Evolutionary conservation across 2,329 filamentous ascomycete species (phyloP).

Genomic region (Trichoderma atroviride): DNA sequence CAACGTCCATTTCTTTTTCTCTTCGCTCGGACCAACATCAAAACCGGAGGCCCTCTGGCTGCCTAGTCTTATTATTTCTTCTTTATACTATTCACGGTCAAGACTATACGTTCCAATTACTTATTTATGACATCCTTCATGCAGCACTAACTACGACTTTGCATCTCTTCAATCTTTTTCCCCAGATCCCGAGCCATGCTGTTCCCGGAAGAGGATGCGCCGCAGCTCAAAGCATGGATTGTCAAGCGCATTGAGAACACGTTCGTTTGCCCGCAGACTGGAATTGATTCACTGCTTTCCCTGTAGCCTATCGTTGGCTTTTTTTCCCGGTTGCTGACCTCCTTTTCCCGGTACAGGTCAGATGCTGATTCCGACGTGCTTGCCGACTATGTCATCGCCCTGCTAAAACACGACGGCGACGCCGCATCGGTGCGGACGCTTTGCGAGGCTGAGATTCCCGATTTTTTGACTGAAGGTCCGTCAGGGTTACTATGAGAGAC

Average conservation of each 20-base stretch:
- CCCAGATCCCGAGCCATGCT: slow-evolving; percentile 50
- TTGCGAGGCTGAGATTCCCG: slow-evolving; percentile 71
- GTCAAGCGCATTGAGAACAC: slow-evolving; percentile 76
- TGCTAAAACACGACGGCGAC: slow-evolving; percentile 71
- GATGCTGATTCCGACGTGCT: slow-evolving; percentile 81
- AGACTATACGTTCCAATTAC: background rate
- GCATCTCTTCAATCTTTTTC: background rate
- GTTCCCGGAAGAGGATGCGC: slow-evolving; percentile 63
- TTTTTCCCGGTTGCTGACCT: slow-evolving; percentile 12
- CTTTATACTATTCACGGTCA: background rate
- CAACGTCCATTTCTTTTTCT: background rate
- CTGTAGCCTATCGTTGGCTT: background rate
- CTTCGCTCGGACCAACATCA: background rate
- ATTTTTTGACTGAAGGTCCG: slow-evolving; percentile 70
- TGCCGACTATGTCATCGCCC: slow-evolving; percentile 80
- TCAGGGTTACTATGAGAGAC: background rate
- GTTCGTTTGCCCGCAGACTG: slow-evolving; percentile 49
- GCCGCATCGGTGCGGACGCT: slow-evolving; percentile 65
- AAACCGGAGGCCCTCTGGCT: background rate
- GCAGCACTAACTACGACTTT: background rate
- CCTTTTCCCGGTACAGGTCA: slow-evolving; percentile 53
- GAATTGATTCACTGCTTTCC: background rate
- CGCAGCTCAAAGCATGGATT: slow-evolving; percentile 73
- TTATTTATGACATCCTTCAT: background rate
- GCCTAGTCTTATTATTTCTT: background rate